A percentile compares a stretch with the other conserved stretches of the same genome.
These are phyloP conservation scores for Elongisporangium anandrum DNA, from an alignment of 352 stramenopile genomes.

Conservation along the genomic window DNA sequence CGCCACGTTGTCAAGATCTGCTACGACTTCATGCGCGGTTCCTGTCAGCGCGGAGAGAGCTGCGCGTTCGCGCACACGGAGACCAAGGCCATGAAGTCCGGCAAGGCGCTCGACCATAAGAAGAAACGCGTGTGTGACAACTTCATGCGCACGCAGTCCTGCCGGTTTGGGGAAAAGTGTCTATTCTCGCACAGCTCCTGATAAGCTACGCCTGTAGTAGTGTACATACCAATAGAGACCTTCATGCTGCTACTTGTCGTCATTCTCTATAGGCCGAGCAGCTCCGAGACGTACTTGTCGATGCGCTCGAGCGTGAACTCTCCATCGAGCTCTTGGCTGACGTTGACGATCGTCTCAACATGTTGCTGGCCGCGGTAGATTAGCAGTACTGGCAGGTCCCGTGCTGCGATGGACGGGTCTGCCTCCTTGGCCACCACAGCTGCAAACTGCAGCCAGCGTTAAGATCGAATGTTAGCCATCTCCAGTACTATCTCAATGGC, in stretches of 20 bases:
- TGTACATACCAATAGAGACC: slow-evolving; percentile 7
- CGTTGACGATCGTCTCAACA: slow-evolving; percentile 56
- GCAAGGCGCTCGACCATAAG: slow-evolving; percentile 44
- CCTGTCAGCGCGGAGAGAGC: slow-evolving; percentile 56
- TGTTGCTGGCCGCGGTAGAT: slow-evolving; percentile 49
- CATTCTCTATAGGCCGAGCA: slow-evolving; percentile 19
- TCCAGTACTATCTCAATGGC: neutral
- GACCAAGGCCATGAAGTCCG: slow-evolving; percentile 61
- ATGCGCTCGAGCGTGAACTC: slow-evolving; percentile 62
- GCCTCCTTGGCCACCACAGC: slow-evolving; percentile 60
- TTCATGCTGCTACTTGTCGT: neutral
- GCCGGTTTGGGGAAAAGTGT: slow-evolving; percentile 71
- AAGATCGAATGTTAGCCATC: slow-evolving; percentile 1
- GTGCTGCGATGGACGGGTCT: slow-evolving; percentile 56
- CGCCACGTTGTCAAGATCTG: slow-evolving; percentile 69
- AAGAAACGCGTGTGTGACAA: slow-evolving; percentile 50
- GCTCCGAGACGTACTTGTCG: slow-evolving; percentile 28
- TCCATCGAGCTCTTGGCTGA: slow-evolving; percentile 47
- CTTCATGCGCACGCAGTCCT: slow-evolving; percentile 38
- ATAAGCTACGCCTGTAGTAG: slow-evolving; percentile 11
- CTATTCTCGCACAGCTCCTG: slow-evolving; percentile 49
- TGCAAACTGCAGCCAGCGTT: slow-evolving; percentile 65
- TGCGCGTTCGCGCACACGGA: slow-evolving; percentile 72
- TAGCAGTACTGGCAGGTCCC: slow-evolving; percentile 65
- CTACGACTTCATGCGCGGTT: slow-evolving; percentile 81